Evolutionary conservation across 2,329 filamentous ascomycete genomes (phyloP), one percentile per base, ranked within the genome.

Genomic region (Trichophyton rubrum): DNA sequence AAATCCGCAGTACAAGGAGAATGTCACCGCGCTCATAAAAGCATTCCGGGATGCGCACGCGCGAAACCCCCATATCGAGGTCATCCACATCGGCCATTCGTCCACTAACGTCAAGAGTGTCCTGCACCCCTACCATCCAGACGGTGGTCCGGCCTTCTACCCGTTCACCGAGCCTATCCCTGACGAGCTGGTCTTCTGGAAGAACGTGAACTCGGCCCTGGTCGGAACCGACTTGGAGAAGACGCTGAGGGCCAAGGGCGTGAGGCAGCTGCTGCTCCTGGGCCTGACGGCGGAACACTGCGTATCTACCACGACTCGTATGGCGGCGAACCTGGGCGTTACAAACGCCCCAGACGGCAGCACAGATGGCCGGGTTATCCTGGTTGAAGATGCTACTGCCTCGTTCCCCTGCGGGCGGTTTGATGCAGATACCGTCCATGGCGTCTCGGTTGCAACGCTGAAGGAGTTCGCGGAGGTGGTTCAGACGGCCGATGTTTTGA

Each of bases 281-380:
- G 78, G 77, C 0, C 62, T 80, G 60, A 78, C 75, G 2, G 79
- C 77, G 40, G 78, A 79, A 66, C 78, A 80, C 62, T 80, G 78
- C 59, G 76, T 80, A 13, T 78, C 74, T 61, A 80, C 78, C 3
- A 76, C 75, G 1, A 72, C 74, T 24, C 73, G 78, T 6, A 78
- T 79, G 76, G 77, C 77, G 0, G 73, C 69, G 17, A 79, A 80
- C 62, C 59, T 80, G 47, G 70, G 72, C 3, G 74, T 80, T 15
- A 72, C 75, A 45, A 66, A 69, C 7, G 65, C 69, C 1, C 27
- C 51, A 35, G 51, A 55, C 27, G 51, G 27, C 51, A 55, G 27
- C n/a, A 1, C 9, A 17, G 66, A 66, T 30, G 71, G 70, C 0
- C 68, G 72, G 1, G 73, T 79, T 56, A 64, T 79, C 24, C 66